phyloP scores from a whole-genome alignment of 306 rosid species.

The Calophaca sinica region DNA sequence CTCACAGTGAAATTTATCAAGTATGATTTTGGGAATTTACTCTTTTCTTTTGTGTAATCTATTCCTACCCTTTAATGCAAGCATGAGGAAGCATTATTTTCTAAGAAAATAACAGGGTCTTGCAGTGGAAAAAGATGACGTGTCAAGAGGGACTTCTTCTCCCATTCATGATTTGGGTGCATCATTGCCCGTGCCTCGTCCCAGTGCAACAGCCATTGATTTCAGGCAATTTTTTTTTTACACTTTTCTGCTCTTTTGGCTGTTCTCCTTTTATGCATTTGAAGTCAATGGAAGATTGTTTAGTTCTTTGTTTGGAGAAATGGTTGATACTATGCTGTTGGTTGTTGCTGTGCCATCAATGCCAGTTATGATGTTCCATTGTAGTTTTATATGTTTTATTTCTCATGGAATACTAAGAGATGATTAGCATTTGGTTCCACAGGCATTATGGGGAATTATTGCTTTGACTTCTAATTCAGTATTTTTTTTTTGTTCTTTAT shows the following conservation, averaged over 20 bases:
- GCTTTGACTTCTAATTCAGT: slow-evolving; percentile 22
- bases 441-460: slow-evolving; percentile 16
- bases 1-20: not conserved
- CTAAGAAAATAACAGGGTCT: slow-evolving; percentile 84
- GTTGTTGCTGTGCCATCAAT: not conserved
- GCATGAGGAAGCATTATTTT: slow-evolving; percentile 45
- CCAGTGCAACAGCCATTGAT: slow-evolving; percentile 58
- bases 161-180: slow-evolving; percentile 56
- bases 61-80: slow-evolving; percentile 37
- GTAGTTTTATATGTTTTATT: not conserved
- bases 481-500: not conserved
- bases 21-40: slow-evolving; percentile 4
- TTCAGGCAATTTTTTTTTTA: slow-evolving; percentile 59
- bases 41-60: not conserved
- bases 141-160: slow-evolving; percentile 62
- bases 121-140: slow-evolving; percentile 77
- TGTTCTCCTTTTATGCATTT: not conserved
- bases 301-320: slow-evolving; percentile 14
- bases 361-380: not conserved
- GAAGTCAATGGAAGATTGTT: not conserved
- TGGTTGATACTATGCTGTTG: not conserved
- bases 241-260: not conserved
- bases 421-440: slow-evolving; percentile 31
- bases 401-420: not conserved
- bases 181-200: slow-evolving; percentile 50